Conservation (phyloP, 2,329 filamentous ascomycete genomes). For the Tolypocladium sp. region DNA sequence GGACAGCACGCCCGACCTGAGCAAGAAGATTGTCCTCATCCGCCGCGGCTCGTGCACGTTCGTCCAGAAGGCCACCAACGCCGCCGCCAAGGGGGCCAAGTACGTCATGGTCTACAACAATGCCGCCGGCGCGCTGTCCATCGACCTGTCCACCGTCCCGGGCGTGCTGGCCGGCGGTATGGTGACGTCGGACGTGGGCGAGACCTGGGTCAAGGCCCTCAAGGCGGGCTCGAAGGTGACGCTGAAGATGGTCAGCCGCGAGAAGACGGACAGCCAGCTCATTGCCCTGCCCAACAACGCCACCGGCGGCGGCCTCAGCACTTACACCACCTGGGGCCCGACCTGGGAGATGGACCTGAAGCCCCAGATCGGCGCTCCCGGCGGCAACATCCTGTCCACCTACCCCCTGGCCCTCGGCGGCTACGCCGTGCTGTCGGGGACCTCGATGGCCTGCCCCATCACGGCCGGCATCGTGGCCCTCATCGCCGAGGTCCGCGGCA, state of each 20-base stretch:
- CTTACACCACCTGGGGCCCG: slow-evolving; percentile 51
- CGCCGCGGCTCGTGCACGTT: slow-evolving; percentile 51
- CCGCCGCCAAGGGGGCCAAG: slow-evolving; percentile 44
- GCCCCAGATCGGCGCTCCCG: slow-evolving; percentile 46
- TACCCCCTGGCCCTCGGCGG: slow-evolving; percentile 35
- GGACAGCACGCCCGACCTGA: slow-evolving; percentile 45
- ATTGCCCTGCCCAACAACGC: slow-evolving; percentile 16
- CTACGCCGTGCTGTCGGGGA: slow-evolving; percentile 46
- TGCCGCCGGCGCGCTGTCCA: slow-evolving; percentile 19
- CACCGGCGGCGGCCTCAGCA: slow-evolving; percentile 42
- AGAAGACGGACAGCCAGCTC: slow-evolving; percentile 19
- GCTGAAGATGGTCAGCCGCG: slow-evolving; percentile 33
- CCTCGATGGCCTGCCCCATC: slow-evolving; percentile 52
- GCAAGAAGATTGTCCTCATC: slow-evolving; percentile 48
- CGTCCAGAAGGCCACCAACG: slow-evolving; percentile 42
- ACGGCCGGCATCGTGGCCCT: slow-evolving; percentile 46
- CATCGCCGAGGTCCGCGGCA: slow-evolving; percentile 41
- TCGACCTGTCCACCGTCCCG: slow-evolving; percentile 20
- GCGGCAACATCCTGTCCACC: slow-evolving; percentile 50
- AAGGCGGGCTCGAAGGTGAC: slow-evolving; percentile 31
- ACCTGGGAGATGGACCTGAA: slow-evolving; percentile 49
- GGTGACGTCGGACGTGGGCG: slow-evolving; percentile 31
- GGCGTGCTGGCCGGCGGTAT: slow-evolving; percentile 29
- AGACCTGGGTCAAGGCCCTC: slow-evolving; percentile 32
- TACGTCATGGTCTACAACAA: slow-evolving; percentile 57